Conservation (phyloP, 2,329 filamentous ascomycete species). For the Claviceps fusiformis region DNA sequence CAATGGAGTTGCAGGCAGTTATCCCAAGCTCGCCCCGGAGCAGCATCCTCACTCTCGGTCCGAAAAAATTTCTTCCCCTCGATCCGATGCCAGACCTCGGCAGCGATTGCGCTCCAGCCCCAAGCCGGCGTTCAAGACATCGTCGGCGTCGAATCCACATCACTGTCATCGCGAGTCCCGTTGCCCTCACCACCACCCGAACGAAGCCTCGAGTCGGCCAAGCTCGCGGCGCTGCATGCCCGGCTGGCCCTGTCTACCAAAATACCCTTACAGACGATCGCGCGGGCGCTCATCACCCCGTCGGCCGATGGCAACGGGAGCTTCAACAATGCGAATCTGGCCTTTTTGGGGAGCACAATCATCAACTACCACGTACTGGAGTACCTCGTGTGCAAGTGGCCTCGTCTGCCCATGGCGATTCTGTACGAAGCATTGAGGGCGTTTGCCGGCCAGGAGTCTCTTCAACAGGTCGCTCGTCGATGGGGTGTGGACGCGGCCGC, state of each 20-base stretch:
- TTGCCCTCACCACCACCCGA: conserved; percentile 60
- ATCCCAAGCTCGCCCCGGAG: conserved; percentile 21
- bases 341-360: conserved; percentile 68
- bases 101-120: conserved; percentile 9
- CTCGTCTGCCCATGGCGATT: conserved; percentile 78
- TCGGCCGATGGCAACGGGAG: conserved; percentile 66
- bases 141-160: conserved; percentile 9
- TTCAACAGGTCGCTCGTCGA: conserved; percentile 60
- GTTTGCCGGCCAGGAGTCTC: conserved; percentile 62
- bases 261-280: conserved; percentile 75
- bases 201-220: conserved; percentile 60
- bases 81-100: conserved; percentile 22
- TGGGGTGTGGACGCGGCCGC: conserved; percentile 91
- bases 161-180: conserved; percentile 12
- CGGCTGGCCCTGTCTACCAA: conserved; percentile 70
- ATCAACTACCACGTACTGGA: conserved; percentile 83
- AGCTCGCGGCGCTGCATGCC: conserved; percentile 84
- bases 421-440: conserved; percentile 76
- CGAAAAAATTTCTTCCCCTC: conserved; percentile 15
- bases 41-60: conserved; percentile 10
- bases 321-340: conserved; percentile 82
- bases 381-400: conserved; percentile 76
- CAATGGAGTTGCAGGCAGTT: conserved; percentile 26
- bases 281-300: conserved; percentile 69
- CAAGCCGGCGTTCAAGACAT: conserved; percentile 7